Evolutionary conservation across 2,329 filamentous ascomycete genomes (phyloP), one percentile per base, ranked within the genome.

Genomic region (Pseudogymnoascus sp.): DNA sequence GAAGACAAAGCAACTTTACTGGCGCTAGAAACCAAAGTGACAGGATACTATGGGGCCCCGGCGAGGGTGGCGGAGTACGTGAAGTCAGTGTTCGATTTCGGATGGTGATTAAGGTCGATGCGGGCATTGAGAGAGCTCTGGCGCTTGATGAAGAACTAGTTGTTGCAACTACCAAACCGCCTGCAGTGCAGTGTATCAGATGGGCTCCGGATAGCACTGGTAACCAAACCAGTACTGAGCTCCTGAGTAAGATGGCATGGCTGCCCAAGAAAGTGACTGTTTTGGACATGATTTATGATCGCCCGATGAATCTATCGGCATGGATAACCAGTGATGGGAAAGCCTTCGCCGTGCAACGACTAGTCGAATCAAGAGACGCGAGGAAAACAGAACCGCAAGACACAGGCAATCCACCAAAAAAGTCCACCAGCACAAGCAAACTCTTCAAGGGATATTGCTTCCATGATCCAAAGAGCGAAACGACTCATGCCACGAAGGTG

Each of bases 41-140:
- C 61, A 82, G 86, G 68, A 84, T 89, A 60, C 74, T 89, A 11
- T 85, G 89, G 75, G 90, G 90, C 0, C 85, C 89, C 1, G 93
- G 93, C 35, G 95, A 97, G 74, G 90, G 90, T 8, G 83, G 83
- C 59, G 91, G 91, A 3, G 87, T 96, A 60, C 85, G 86, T 61
- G 95, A 99, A 75, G 86, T 96, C 63, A 96, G 89, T 70, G 83
- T 99, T 59, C 89, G 91, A 10, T 99, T 99, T 76, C 86, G 93
- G 63, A 96, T 97, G 90, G 93, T 96, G 12, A 98, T 99, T 72
- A 96, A 96, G 73, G 91, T 99, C 16, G 95, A 99, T 75, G 95
- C 95, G 2, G 95, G 95, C 2, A 97, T 99, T 69, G 87, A 88
- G 68, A 90, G 88, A 70, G 91, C 90, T 10, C 78, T 98, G 62